A percentile compares a stretch with the other conserved stretches of the same genome.
Conservation (phyloP, 257 asterid genomes). For the Echium plantagineum region DNA sequence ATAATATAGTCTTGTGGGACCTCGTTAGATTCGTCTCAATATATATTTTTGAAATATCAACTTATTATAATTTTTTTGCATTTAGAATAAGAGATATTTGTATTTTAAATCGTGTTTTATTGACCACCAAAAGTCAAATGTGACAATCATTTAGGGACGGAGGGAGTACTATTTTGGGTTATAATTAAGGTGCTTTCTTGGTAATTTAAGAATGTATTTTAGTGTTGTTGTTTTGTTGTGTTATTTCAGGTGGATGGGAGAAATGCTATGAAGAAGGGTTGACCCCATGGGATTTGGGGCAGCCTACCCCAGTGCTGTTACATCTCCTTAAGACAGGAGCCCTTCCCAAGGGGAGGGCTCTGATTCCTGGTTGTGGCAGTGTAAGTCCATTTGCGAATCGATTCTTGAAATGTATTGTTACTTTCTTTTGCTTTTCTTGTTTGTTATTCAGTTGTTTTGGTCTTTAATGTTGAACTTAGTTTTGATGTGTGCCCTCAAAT, state of each 20-base stretch:
- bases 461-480: not conserved
- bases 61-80: no score
- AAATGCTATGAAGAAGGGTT: conserved; percentile 63
- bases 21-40: no score
- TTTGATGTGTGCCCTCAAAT: no score
- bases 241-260: conserved; percentile 57
- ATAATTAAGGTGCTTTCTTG: not conserved
- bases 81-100: no score
- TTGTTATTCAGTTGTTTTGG: not conserved
- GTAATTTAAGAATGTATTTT: not conserved
- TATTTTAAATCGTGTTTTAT: no score
- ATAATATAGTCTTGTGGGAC: no score
- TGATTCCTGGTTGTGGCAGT: conserved; percentile 86
- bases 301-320: conserved; percentile 63
- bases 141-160: no score
- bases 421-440: not conserved
- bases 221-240: not conserved
- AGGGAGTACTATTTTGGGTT: no score
- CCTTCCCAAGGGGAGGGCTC: conserved; percentile 70
- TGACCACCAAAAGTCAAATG: no score
- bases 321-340: conserved; percentile 49
- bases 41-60: no score
- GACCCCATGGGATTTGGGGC: conserved; percentile 92
- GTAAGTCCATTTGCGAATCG: conserved; percentile 28
- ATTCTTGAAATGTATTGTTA: not conserved